Evolutionary conservation across 176 grass and related monocot genomes (phyloP), one percentile per base, ranked within the genome.

Genomic region (Phoenix roebelenii): DNA sequence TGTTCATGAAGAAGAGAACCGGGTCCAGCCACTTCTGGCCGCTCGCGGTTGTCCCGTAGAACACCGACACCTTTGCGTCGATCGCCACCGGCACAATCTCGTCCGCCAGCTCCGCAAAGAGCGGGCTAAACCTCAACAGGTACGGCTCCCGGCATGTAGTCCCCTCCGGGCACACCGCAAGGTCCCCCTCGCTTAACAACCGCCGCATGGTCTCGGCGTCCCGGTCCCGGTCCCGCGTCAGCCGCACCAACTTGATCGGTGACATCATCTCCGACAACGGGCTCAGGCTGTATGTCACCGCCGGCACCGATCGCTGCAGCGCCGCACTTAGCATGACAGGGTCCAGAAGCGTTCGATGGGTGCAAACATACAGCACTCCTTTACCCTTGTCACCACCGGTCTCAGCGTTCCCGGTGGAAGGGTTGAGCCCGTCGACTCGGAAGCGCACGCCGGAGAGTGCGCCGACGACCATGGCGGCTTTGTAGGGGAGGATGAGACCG

Each of bases 151-250:
- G 68, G 76, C 82, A 89, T 1, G 90, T 89, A 0, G 85, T 86
- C 12, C 85, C 90, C 80, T 95, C 90, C 2, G 90, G 79, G 73
- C 90, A 95, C 9, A 95, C 79, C 17, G 78, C 90, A 19, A 95
- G 77, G 0, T 82, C 79, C 23, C 77, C 83, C 44, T 51, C 16
- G 24, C 6, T 22, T 50, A 57, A 48, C 17, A 74, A 2, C 71
- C 62, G 49, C 23, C 64, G 56, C 82, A 89, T 83, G 62, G 66
- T 80, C 9, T 63, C 73, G 7, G 60, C 29, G 75, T 95, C 90
- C 5, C 60, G 25, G 7, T 72, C 82, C 18, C 77, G 76, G 55
- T 86, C 72, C 15, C 90, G 72, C 16, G 79, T 85, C 48, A 95
- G 85, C 22, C 79, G 69, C 64, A 80, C 76, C 4, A 82, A 83